Conservation (phyloP, 805 yeast genomes). For the Helenozyma rhizophorensis region DNA sequence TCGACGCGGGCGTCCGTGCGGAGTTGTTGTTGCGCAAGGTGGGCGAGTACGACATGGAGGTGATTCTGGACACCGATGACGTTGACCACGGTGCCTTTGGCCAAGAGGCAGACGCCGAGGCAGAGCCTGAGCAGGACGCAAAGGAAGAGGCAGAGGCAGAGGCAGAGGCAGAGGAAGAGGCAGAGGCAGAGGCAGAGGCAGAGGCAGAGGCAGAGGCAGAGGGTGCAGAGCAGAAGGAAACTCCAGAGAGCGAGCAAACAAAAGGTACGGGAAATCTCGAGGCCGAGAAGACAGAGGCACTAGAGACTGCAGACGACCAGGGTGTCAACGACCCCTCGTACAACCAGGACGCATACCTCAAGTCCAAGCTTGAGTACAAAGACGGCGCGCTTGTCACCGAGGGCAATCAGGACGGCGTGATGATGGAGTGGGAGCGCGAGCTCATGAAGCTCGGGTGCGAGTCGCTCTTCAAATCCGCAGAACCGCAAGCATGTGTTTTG, state of each 20-base stretch:
- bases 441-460: constrained; percentile 81
- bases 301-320: too few relatives aligned
- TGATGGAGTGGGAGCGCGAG: constrained; percentile 95
- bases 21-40: constrained; percentile 76
- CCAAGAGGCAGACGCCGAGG: constrained; percentile 2
- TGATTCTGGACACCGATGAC: constrained; percentile 40
- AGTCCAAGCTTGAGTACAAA: constrained; percentile 62
- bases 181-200: constrained; percentile 4
- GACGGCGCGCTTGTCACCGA: constrained; percentile 69
- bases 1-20: constrained; percentile 88
- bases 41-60: constrained; percentile 58
- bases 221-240: constrained; percentile 5
- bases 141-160: constrained; percentile 8
- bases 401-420: constrained; percentile 79
- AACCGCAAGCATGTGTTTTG: constrained; percentile 49
- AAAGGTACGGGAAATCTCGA: constrained; percentile 1
- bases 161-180: constrained; percentile 14
- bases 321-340: constrained; percentile 48
- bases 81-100: constrained; percentile 23
- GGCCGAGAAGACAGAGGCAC: constrained; percentile 1
- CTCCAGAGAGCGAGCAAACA: constrained; percentile 6
- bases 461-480: constrained; percentile 52
- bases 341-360: constrained; percentile 59
- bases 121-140: constrained; percentile 9
- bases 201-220: constrained; percentile 1